These are phyloP conservation scores for Fagopyrum esculentum DNA, from an alignment of 148 eudicot species.

Conservation along the genomic window DNA sequence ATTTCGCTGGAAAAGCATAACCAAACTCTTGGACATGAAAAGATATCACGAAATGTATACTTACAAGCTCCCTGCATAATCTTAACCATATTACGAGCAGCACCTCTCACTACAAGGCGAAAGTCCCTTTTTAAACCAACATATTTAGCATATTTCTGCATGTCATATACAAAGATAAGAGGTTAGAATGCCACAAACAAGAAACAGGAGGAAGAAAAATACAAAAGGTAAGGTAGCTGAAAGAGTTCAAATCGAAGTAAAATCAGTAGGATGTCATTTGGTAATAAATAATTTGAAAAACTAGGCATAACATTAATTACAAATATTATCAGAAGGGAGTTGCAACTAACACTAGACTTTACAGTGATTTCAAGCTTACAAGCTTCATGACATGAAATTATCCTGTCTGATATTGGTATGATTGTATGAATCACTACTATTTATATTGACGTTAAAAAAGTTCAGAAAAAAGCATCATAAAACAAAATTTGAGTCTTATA, in stretches of 20 bases:
- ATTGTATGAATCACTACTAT: not conserved
- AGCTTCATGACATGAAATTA: no score
- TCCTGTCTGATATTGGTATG: not conserved
- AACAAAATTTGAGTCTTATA: not conserved
- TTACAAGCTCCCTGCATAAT: slow-evolving; percentile 89
- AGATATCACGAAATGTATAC: slow-evolving; percentile 10
- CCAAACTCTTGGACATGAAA: not conserved
- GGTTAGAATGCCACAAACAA: slow-evolving; percentile 4
- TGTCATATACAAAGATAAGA: slow-evolving; percentile 16
- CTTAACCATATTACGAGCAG: slow-evolving; percentile 89
- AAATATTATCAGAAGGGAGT: not conserved
- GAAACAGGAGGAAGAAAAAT: not conserved
- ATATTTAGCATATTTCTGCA: slow-evolving; percentile 85
- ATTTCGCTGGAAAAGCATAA: not conserved
- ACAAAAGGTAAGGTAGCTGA: not conserved
- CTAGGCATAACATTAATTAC: not conserved
- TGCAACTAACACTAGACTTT: not conserved
- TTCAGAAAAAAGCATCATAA: not conserved
- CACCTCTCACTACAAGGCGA: slow-evolving; percentile 93
- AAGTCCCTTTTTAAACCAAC: slow-evolving; percentile 92
- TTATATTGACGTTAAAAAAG: not conserved
- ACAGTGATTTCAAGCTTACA: not conserved
- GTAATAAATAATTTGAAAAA: not conserved
- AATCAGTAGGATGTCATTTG: not conserved
- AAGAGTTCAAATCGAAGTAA: not conserved